Percentiles rank a stretch among this genome's conserved stretches.
Evolutionary conservation across 2,329 filamentous ascomycete genomes (phyloP).

Genomic region (Macroventuria anomochaeta): DNA sequence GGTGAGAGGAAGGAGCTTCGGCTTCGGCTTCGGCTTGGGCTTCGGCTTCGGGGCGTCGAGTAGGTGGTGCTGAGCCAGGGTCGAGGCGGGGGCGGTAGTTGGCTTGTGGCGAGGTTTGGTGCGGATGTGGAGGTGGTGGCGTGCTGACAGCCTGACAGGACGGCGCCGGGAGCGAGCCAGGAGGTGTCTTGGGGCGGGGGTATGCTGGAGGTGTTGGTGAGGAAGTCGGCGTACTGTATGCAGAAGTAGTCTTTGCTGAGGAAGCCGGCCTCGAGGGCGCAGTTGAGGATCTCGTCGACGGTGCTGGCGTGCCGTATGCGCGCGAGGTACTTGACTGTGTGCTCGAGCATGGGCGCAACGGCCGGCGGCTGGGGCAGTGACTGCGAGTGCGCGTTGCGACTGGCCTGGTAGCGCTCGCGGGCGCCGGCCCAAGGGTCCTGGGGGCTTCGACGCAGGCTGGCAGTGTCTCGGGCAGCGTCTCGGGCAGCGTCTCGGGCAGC

Average conservation of each 20-base stretch:
- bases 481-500: too few species aligned
- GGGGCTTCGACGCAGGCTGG: constrained; percentile 21
- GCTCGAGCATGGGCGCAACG: constrained; percentile 56
- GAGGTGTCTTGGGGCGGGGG: constrained; percentile 62
- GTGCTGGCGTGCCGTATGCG: constrained; percentile 61
- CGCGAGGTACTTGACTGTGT: constrained; percentile 67
- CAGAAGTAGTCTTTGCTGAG: constrained; percentile 59
- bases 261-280: constrained; percentile 61
- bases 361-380: constrained; percentile 30
- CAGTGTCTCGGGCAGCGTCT: neutral
- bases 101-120: neutral
- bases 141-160: constrained; percentile 68
- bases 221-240: constrained; percentile 61
- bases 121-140: constrained; percentile 50
- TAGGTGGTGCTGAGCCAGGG: constrained; percentile 49
- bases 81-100: constrained; percentile 40
- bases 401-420: constrained; percentile 27
- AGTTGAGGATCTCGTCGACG: constrained; percentile 61
- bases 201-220: constrained; percentile 61
- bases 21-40: constrained; percentile 27
- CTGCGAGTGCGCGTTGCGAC: constrained; percentile 18
- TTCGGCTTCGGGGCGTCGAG: constrained; percentile 36
- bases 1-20: constrained; percentile 25
- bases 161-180: constrained; percentile 66
- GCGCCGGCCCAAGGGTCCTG: constrained; percentile 40